Evolutionary conservation across 1,284 basidiomycete species (phyloP).

Genomic region (Singerocomus inundabilis): DNA sequence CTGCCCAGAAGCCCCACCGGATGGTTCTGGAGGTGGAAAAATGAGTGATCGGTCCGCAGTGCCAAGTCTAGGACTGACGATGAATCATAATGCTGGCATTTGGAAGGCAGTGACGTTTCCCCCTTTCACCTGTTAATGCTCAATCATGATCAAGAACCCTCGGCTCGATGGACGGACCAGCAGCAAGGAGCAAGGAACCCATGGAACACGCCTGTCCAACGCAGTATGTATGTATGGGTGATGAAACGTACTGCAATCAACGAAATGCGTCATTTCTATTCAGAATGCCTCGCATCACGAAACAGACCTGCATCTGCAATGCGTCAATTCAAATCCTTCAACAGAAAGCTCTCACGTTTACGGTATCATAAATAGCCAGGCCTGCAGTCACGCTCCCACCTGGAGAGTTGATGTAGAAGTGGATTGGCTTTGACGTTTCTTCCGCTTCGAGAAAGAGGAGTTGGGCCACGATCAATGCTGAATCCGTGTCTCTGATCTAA

Average conservation of each 20-base stretch:
- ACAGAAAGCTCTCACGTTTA: slow-evolving; percentile 34
- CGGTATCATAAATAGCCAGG: slow-evolving; percentile 93
- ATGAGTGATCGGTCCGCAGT: slow-evolving; percentile 12
- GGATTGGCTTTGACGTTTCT: slow-evolving; percentile 87
- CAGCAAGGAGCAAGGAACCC: slow-evolving; percentile 87
- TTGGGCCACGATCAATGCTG: slow-evolving; percentile 84
- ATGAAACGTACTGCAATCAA: slow-evolving; percentile 74
- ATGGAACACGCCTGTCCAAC: slow-evolving; percentile 91
- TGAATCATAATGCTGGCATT: slow-evolving; percentile 97
- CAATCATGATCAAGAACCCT: slow-evolving; percentile 12
- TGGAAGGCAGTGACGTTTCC: slow-evolving; percentile 85
- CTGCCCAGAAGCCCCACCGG: slow-evolving; percentile 90
- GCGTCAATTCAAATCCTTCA: slow-evolving; percentile 22
- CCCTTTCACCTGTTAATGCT: slow-evolving; percentile 59
- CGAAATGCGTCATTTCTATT: slow-evolving; percentile 17
- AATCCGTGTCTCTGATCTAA: slow-evolving; percentile 83
- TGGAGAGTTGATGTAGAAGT: slow-evolving; percentile 92
- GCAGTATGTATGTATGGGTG: slow-evolving; percentile 93
- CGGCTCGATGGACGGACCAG: slow-evolving; percentile 45
- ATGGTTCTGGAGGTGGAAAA: slow-evolving; percentile 65
- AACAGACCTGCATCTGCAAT: slow-evolving; percentile 70
- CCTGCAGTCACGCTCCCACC: slow-evolving; percentile 93
- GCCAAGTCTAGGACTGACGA: slow-evolving; percentile 54
- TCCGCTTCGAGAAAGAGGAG: slow-evolving; percentile 93
- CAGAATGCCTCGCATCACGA: slow-evolving; percentile 1